Evolutionary conservation across 768 basidiomycete species (phyloP).

Genomic region (Ramaria rubella): DNA sequence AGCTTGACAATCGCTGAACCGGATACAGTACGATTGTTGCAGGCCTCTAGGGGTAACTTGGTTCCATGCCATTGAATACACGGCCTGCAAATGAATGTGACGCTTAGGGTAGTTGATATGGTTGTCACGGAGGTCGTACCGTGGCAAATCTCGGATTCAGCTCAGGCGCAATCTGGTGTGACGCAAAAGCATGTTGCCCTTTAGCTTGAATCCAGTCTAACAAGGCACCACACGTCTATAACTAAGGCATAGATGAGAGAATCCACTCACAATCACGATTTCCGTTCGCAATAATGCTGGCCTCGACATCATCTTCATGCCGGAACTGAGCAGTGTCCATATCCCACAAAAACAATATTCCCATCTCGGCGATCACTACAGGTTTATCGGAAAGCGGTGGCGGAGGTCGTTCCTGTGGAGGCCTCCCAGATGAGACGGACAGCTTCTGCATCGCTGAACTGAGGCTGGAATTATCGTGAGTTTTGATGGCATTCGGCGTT

Average conservation of each 20-base stretch:
- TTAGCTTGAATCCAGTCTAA: slow-evolving; percentile 7
- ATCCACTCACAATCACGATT: slow-evolving; percentile 7
- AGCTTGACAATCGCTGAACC: slow-evolving; percentile 49
- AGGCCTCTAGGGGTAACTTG: slow-evolving; percentile 46
- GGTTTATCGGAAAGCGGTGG: slow-evolving; percentile 9
- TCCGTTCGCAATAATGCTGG: slow-evolving; percentile 33
- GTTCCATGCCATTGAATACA: slow-evolving; percentile 81
- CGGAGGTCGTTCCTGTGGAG: slow-evolving; percentile 6
- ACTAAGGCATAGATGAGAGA: neutral
- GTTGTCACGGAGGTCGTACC: slow-evolving; percentile 20
- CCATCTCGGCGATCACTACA: slow-evolving; percentile 36
- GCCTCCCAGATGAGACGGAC: slow-evolving; percentile 12
- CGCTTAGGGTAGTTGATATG: slow-evolving; percentile 7
- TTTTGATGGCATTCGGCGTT: slow-evolving; percentile 18
- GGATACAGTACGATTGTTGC: slow-evolving; percentile 77
- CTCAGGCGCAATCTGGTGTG: slow-evolving; percentile 5
- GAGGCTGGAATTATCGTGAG: slow-evolving; percentile 7
- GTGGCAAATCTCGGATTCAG: slow-evolving; percentile 9
- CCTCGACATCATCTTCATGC: slow-evolving; percentile 47
- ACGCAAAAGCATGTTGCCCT: slow-evolving; percentile 5
- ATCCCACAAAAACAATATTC: slow-evolving; percentile 61
- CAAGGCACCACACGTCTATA: neutral
- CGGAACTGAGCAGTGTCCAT: slow-evolving; percentile 41
- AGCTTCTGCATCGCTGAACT: slow-evolving; percentile 14
- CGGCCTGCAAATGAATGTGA: slow-evolving; percentile 11